Evolutionary conservation across 2,329 filamentous ascomycete genomes (phyloP), one percentile per base, ranked within the genome.

Genomic region (Parasarocladium wereldwijsianum): DNA sequence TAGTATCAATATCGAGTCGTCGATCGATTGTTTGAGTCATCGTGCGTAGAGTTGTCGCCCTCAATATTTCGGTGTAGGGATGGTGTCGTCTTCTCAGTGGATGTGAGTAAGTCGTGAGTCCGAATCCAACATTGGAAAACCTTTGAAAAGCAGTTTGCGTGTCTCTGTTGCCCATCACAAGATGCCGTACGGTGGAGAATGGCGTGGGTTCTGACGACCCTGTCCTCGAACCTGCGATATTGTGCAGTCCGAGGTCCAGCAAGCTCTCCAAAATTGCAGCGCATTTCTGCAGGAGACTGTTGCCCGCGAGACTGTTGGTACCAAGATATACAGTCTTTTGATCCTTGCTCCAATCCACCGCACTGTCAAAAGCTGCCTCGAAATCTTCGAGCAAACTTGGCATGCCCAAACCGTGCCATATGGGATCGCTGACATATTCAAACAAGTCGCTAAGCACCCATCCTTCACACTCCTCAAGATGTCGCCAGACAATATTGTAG

Each of bases 401-500:
- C 5, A 8, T 8, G 29, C 24, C 22, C 6, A 16, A 5, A 5
- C 22, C 29, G 4, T 31, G 15, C 29, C 29, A 31, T 9, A 31
- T n/a, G 20, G 6, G 9, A n/a, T 16, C 22, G n/a, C n/a, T 17
- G 8, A 24, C 21, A 8, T 12, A 4, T 6, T 19, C 16, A 14
- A 31, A 11, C 8, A 31, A n/a, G 6, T 24, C 17, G 5, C 7
- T 10, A 5, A 31, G 15, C n/a, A 21, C 22, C 22, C 29, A 31
- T 4, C 10, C 20, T 5, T 8, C 10, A 13, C 24, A 13, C 8
- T 19, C 13, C n/a, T 31, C 20, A 4, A 31, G 13, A 5, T 21
- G 15, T 6, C 31, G 18, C 31, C 31, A 33, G 14, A 33, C 16
- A 21, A 16, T 7, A 8, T 29, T 33, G 16, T 33, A 6, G 8